phyloP scores from a whole-genome alignment of 805 yeast genomes.

The Kluyveromyces starmeri region DNA sequence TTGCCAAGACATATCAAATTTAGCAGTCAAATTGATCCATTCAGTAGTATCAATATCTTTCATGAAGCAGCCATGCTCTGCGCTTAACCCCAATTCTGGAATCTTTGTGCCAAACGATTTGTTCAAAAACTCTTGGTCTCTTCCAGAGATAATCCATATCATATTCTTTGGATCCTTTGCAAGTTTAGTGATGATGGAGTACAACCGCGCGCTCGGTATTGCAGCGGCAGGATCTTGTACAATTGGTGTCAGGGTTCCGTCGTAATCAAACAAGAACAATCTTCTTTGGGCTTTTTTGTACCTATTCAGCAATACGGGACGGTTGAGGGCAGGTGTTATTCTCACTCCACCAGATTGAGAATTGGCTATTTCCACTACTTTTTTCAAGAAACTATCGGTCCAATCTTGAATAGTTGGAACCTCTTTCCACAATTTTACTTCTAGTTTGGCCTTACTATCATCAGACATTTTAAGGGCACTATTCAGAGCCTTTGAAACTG shows the following conservation, averaged over 20 bases:
- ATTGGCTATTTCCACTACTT: constrained; percentile 33
- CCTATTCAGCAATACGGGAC: constrained; percentile 50
- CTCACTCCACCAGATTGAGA: constrained; percentile 39
- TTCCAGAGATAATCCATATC: constrained; percentile 92
- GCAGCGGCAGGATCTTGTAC: constrained; percentile 98
- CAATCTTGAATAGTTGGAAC: constrained; percentile 77
- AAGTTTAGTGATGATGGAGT: constrained; percentile 48
- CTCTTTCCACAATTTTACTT: constrained; percentile 47
- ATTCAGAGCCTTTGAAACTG: constrained; percentile 78
- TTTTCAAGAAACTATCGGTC: constrained; percentile 55
- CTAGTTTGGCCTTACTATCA: constrained; percentile 38
- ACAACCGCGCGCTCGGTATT: constrained; percentile 72
- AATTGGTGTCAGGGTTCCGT: constrained; percentile 95
- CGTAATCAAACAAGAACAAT: constrained; percentile 87
- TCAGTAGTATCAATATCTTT: constrained; percentile 51
- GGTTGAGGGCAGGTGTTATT: constrained; percentile 75
- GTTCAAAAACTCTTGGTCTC: constrained; percentile 85
- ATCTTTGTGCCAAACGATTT: constrained; percentile 72
- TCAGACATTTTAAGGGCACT: constrained; percentile 50
- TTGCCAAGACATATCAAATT: constrained; percentile 93
- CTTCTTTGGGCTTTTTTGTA: constrained; percentile 59
- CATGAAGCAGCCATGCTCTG: constrained; percentile 97
- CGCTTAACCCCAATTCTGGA: constrained; percentile 68
- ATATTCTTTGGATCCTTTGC: constrained; percentile 71
- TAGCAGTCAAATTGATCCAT: constrained; percentile 82